Conservation (phyloP, 2,329 filamentous ascomycete genomes). For the Trichoderma sp. region DNA sequence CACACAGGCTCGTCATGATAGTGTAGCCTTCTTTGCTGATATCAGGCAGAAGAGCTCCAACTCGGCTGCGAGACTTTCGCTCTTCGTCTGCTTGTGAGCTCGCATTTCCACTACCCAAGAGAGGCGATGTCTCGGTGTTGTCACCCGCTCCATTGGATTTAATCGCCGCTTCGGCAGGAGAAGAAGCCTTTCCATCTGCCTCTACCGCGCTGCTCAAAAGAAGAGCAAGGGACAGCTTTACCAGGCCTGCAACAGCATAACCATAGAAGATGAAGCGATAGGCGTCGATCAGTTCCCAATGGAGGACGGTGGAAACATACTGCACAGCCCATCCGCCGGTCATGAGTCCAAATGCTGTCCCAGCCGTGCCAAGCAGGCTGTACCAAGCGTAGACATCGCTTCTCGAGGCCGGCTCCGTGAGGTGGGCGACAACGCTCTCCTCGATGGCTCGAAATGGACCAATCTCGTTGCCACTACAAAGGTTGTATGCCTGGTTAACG, state of each 20-base stretch:
- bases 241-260: constrained; percentile 54
- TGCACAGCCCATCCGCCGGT: constrained; percentile 59
- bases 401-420: constrained; percentile 45
- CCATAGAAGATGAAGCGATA: constrained; percentile 56
- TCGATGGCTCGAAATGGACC: constrained; percentile 62
- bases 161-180: not conserved
- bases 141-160: not conserved
- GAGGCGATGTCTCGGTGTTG: constrained; percentile 28
- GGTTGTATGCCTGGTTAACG: not conserved
- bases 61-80: not conserved
- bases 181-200: constrained; percentile 25
- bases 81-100: not conserved
- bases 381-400: constrained; percentile 63
- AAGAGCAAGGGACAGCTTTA: constrained; percentile 55
- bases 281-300: constrained; percentile 45
- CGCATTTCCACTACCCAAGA: constrained; percentile 24
- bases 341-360: constrained; percentile 58
- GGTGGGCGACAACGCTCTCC: constrained; percentile 57
- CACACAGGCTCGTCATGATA: constrained; percentile 59
- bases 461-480: constrained; percentile 60
- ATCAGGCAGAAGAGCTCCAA: constrained; percentile 45
- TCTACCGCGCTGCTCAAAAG: constrained; percentile 48
- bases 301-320: constrained; percentile 40
- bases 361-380: constrained; percentile 55
- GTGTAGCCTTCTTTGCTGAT: constrained; percentile 55